phyloP scores from a whole-genome alignment of 352 stramenopile species.

The Plasmopara viticola region DNA sequence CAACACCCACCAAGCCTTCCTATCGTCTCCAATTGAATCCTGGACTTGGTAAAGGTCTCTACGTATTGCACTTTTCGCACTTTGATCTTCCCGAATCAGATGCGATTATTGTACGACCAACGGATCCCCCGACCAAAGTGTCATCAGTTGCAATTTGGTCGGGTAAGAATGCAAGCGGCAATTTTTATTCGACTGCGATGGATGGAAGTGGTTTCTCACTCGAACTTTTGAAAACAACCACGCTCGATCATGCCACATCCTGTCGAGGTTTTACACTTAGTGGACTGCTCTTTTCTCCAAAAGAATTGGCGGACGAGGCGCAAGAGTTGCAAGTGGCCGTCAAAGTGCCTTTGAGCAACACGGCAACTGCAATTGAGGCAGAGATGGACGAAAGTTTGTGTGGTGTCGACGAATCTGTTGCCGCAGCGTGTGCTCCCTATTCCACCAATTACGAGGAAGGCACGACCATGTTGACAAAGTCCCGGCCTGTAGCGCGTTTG shows the following conservation, averaged over 20 bases:
- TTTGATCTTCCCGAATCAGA: slow-evolving; percentile 51
- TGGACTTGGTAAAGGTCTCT: slow-evolving; percentile 45
- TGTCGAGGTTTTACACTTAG: slow-evolving; percentile 57
- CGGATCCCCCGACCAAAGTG: slow-evolving; percentile 14
- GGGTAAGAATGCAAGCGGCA: slow-evolving; percentile 43
- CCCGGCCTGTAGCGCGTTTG: slow-evolving; percentile 47
- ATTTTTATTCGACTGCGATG: slow-evolving; percentile 48
- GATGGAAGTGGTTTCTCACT: slow-evolving; percentile 29
- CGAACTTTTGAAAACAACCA: slow-evolving; percentile 31
- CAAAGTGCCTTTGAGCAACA: slow-evolving; percentile 18
- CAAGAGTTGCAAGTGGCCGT: slow-evolving; percentile 16
- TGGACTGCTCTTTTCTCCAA: slow-evolving; percentile 36
- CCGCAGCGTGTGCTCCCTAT: slow-evolving; percentile 50
- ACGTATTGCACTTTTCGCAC: slow-evolving; percentile 50
- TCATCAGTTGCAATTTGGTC: slow-evolving; percentile 19
- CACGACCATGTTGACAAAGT: slow-evolving; percentile 36
- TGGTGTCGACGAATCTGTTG: slow-evolving; percentile 56
- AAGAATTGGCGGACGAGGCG: slow-evolving; percentile 23
- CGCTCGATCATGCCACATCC: slow-evolving; percentile 1
- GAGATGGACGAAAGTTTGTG: slow-evolving; percentile 57
- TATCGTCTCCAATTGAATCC: slow-evolving; percentile 43
- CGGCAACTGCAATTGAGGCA: slow-evolving; percentile 3
- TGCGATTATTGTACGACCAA: slow-evolving; percentile 33
- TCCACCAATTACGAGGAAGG: slow-evolving; percentile 19
- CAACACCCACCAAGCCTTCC: slow-evolving; percentile 14